Evolutionary conservation across 2,329 filamentous ascomycete species (phyloP), one percentile per base, ranked within the genome.

Genomic region (Fusarium musae): DNA sequence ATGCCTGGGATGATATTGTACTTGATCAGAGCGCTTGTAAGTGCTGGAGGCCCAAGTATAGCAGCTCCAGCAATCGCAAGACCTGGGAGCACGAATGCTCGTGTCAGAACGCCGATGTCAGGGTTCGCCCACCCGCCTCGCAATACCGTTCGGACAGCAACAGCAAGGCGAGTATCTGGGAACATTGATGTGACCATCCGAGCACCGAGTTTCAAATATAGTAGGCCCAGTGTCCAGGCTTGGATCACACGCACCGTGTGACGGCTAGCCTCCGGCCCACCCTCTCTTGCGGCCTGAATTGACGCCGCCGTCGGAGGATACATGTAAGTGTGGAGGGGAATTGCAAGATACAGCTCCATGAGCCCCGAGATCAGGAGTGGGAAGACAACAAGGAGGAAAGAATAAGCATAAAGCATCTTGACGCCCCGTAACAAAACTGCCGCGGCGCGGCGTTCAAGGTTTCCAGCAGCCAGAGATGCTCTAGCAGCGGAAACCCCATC

Each of bases 231-330:
- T 0, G 95, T 97, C 95, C 96, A 99, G 65, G 95, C 92, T 80
- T 98, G 96, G 46, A 98, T 92, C 69, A 98, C 87, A 70, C 97
- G 93, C 46, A 98, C 90, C 12, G 92, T 93, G 79, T 97, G 94
- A 7, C 80, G 79, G 19, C 80, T 80, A 11, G 73, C 76, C 56
- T 77, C 75, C 9, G 76, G 66, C 8, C 63, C 73, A 28, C 77
- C 72, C 50, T 77, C 64, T 76, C 75, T 30, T 62, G 66, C 42
- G 59, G 79, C 78, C 72, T 77, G 79, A 42, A 69, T 78, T 53
- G 63, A 81, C 44, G 68, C 80, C 49, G 70, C 78, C 13, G 78
- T 79, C 9, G 80, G 78, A 28, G 81, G 75, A 72, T 89, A 86
- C 81, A 93, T 87, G 78, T 95, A 94, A 1, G 94, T 95, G 79